These are phyloP conservation scores for Pseudocohnilembus persalinus DNA, from an alignment of 169 alveolate species.

Conservation along the genomic window DNA sequence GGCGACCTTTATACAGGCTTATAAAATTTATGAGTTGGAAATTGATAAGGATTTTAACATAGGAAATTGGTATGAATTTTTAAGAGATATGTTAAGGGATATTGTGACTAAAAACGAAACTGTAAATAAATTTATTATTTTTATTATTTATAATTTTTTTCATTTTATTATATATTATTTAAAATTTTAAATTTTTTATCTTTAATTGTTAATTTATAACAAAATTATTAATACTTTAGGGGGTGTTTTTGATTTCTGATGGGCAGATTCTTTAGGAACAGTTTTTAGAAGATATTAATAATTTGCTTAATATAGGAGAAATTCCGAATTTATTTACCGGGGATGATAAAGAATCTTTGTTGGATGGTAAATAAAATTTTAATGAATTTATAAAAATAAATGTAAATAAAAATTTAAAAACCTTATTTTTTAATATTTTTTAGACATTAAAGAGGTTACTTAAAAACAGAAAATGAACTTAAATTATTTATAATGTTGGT, in stretches of 20 bases:
- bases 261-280: constrained; percentile 53
- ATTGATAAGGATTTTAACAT: constrained; percentile 51
- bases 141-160: no score
- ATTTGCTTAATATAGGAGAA: constrained; percentile 65
- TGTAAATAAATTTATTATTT: background rate
- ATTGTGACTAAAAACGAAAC: constrained; percentile 31
- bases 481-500: constrained; percentile 52
- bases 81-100: constrained; percentile 41
- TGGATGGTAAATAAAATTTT: constrained; percentile 38
- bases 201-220: background rate
- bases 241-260: constrained; percentile 55
- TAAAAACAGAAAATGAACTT: constrained; percentile 45
- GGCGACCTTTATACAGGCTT: constrained; percentile 53
- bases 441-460: constrained; percentile 59
- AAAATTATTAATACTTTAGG: constrained; percentile 5
- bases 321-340: constrained; percentile 54
- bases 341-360: constrained; percentile 63
- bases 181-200: no score
- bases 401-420: background rate
- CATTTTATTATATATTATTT: no score
- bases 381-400: no score
- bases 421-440: background rate
- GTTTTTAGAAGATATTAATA: constrained; percentile 62
- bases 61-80: constrained; percentile 61
- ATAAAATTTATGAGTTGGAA: constrained; percentile 50